Percentiles rank a stretch among this genome's conserved stretches.
phyloP scores from a whole-genome alignment of 805 yeast genomes.

The Yarrowia phangngaensis region DNA sequence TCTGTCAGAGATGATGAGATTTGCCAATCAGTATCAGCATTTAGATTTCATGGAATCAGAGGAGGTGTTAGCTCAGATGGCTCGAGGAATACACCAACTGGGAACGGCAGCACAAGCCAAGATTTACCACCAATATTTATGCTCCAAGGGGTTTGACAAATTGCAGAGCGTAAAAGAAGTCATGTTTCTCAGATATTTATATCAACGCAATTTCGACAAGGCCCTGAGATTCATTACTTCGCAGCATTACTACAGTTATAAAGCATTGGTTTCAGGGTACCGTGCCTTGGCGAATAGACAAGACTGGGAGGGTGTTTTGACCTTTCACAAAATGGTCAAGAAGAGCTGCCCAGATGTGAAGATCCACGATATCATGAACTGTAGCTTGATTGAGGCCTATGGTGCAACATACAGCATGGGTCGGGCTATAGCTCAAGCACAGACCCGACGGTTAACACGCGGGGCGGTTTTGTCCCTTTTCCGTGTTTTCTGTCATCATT shows the following conservation, averaged over 20 bases:
- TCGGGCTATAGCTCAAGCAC: background rate
- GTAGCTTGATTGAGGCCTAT: background rate
- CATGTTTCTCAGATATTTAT: slow-evolving; percentile 4
- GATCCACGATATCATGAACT: background rate
- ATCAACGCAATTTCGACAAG: background rate
- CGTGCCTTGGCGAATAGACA: background rate
- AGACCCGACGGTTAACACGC: background rate
- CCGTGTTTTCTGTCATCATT: slow-evolving; percentile 4
- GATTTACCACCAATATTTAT: background rate
- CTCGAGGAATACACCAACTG: slow-evolving; percentile 1
- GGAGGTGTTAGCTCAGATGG: background rate
- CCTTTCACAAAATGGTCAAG: background rate
- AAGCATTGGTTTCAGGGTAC: background rate
- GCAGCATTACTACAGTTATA: background rate
- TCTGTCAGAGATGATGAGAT: slow-evolving; percentile 8
- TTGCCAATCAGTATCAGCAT: slow-evolving; percentile 3
- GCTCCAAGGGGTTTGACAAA: background rate
- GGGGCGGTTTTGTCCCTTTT: background rate
- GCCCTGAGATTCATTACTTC: background rate
- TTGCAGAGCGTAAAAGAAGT: background rate
- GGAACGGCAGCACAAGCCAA: background rate
- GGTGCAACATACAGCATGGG: background rate
- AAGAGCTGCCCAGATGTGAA: background rate
- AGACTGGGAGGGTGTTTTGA: background rate
- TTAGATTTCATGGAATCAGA: background rate